These are phyloP conservation scores for Spathaspora sp. DNA, from an alignment of 805 yeast genomes.

Conservation along the genomic window DNA sequence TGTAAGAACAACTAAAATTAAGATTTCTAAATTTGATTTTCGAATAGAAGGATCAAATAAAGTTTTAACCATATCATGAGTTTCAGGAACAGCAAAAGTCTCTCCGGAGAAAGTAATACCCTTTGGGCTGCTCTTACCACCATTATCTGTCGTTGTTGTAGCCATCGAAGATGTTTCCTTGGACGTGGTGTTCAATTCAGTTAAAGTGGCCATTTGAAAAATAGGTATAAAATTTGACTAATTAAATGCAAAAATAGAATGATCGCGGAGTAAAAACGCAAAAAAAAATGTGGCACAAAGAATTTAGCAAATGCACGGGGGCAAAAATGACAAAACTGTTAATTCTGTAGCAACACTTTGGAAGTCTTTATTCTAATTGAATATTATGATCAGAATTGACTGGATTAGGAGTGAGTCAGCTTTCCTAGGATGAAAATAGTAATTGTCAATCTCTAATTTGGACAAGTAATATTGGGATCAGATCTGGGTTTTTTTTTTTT, in stretches of 20 bases:
- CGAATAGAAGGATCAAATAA: slow-evolving; percentile 71
- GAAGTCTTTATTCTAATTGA: no score
- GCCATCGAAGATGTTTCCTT: neutral
- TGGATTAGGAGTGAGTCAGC: no score
- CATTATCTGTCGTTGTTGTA: neutral
- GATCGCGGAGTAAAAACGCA: neutral
- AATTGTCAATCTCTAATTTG: neutral
- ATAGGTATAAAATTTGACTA: neutral
- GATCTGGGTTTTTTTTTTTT: no score
- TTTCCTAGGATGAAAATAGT: no score
- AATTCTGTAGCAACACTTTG: no score
- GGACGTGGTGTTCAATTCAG: neutral
- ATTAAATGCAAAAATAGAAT: neutral
- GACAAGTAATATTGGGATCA: no score
- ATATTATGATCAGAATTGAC: no score
- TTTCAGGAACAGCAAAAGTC: slow-evolving; percentile 51
- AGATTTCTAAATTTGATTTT: slow-evolving; percentile 63
- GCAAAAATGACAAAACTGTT: neutral
- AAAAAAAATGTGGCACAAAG: neutral
- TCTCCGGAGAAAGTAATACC: slow-evolving; percentile 46
- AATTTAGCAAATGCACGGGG: neutral
- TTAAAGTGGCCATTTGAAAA: neutral
- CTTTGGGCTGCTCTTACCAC: slow-evolving; percentile 18
- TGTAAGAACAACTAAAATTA: slow-evolving; percentile 44
- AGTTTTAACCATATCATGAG: slow-evolving; percentile 82